These are phyloP conservation scores for Solanum sitiens DNA, from an alignment of 257 asterid genomes.

Conservation along the genomic window DNA sequence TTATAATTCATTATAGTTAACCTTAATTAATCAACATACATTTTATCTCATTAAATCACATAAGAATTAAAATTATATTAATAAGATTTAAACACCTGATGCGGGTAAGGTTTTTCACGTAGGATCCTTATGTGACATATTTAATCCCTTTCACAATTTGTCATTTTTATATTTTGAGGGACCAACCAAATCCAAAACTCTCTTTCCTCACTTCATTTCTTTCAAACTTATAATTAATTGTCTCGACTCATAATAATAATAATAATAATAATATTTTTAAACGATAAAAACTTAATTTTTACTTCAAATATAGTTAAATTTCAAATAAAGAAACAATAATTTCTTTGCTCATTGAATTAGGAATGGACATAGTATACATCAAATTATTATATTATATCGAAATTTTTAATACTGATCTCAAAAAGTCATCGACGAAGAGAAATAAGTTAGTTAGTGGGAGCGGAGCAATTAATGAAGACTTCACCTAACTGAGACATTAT, in stretches of 20 bases:
- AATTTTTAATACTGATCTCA: neutral
- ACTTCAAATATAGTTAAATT: neutral
- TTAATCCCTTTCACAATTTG: neutral
- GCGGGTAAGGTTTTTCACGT: fast-evolving
- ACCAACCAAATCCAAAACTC: neutral
- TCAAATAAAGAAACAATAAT: neutral
- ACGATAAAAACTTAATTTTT: neutral
- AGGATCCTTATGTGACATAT: neutral
- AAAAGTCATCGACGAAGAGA: neutral
- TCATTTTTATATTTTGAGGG: neutral
- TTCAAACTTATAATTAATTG: neutral
- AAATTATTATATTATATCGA: too few relatives aligned
- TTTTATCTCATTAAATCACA: too few relatives aligned
- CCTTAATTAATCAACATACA: too few relatives aligned
- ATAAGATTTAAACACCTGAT: too few relatives aligned
- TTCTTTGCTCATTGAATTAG: neutral
- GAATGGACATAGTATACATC: neutral
- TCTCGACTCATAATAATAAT: too few relatives aligned
- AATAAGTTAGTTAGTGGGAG: neutral
- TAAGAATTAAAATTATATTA: too few relatives aligned
- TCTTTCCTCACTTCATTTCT: neutral
- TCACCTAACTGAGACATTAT: neutral
- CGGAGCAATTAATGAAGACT: neutral
- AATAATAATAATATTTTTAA: neutral
- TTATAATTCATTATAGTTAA: too few relatives aligned